Percentiles rank a stretch among this genome's conserved stretches.
These are phyloP conservation scores for Arthrobotrys megalospora DNA, from an alignment of 2,329 filamentous ascomycete genomes.

Conservation along the genomic window DNA sequence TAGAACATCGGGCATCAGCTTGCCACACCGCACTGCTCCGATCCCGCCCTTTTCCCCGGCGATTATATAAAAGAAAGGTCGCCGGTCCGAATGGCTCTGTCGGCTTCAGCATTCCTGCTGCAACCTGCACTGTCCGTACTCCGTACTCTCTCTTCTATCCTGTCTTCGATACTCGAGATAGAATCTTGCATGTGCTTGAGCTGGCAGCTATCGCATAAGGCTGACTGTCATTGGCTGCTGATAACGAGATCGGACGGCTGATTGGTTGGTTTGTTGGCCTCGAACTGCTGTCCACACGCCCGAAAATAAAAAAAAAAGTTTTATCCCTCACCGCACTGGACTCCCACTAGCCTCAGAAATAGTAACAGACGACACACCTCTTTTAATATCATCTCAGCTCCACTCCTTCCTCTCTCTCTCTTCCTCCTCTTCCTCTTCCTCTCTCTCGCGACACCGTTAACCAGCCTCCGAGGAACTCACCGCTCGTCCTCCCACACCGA, in stretches of 20 bases:
- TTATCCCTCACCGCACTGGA: conserved; percentile 47
- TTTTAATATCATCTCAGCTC: conserved; percentile 25
- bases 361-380: conserved; percentile 31
- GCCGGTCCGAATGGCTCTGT: conserved; percentile 2
- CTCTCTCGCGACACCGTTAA: conserved; percentile 16
- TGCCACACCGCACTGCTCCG: conserved; percentile 40
- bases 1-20: conserved; percentile 9
- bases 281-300: background rate
- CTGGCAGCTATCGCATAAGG: conserved; percentile 23
- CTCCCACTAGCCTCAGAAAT: conserved; percentile 15
- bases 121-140: background rate
- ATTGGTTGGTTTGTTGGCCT: conserved; percentile 12
- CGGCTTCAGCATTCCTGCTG: background rate
- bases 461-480: background rate
- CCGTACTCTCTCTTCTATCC: too few species aligned
- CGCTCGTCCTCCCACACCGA: background rate
- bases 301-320: conserved; percentile 53
- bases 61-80: conserved; percentile 14
- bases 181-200: conserved; percentile 31
- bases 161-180: too few species aligned
- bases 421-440: background rate
- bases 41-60: conserved; percentile 33
- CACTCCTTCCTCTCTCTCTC: conserved; percentile 2
- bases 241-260: conserved; percentile 43
- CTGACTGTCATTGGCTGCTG: conserved; percentile 30